Evolutionary conservation across 805 yeast species (phyloP).

Genomic region (Yarrowia divulgata): DNA sequence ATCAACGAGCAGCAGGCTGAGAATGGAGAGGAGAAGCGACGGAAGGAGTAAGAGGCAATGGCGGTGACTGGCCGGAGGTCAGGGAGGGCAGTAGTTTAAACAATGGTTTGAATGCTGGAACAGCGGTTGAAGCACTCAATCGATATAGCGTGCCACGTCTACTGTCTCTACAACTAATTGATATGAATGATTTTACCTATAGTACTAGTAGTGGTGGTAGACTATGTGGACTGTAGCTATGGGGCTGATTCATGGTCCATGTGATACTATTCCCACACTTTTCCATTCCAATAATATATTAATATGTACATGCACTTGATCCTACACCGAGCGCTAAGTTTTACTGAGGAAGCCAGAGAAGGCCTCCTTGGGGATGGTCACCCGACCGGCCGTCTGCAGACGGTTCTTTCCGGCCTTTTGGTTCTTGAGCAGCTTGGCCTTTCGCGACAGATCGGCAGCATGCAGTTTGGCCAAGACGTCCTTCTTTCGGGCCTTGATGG

Average conservation of each 20-base stretch:
- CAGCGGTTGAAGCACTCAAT: too few relatives aligned
- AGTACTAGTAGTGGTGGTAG: too few relatives aligned
- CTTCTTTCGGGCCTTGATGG: slow-evolving; percentile 90
- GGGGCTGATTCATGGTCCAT: too few relatives aligned
- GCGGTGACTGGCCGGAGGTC: slow-evolving; percentile 3
- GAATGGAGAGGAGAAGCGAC: neutral
- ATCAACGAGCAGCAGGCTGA: slow-evolving; percentile 60
- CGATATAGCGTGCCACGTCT: too few relatives aligned
- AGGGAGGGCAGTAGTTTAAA: neutral
- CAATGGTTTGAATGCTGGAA: too few relatives aligned
- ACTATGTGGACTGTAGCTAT: too few relatives aligned
- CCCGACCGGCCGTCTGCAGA: slow-evolving; percentile 80
- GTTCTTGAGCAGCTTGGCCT: slow-evolving; percentile 83
- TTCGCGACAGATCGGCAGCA: slow-evolving; percentile 89
- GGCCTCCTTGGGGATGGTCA: slow-evolving; percentile 81
- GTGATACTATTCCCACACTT: too few relatives aligned
- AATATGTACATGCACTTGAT: slow-evolving; percentile 38
- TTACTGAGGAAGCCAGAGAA: slow-evolving; percentile 76
- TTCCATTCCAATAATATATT: neutral
- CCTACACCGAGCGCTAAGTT: slow-evolving; percentile 13
- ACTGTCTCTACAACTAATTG: neutral
- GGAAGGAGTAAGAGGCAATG: neutral
- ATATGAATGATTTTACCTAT: neutral
- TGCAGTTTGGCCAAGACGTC: slow-evolving; percentile 94
- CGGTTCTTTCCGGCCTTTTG: slow-evolving; percentile 94